These are phyloP conservation scores for Sorghum bicolor DNA, from an alignment of 176 grass and related monocot genomes.

Conservation along the genomic window Sorghum_bicolor_NCBIv3 NC_012872.2:64034501-64035000, in stretches of 20 bases:
- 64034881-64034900: conserved; percentile 2
- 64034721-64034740: conserved; percentile 18
- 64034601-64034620: neutral
- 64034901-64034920: neutral
- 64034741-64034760: conserved; percentile 5
- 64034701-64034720: neutral
- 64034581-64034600: neutral
- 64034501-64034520: neutral
- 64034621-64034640: neutral
- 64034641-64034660: conserved; percentile 4
- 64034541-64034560: conserved; percentile 15
- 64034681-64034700: neutral
- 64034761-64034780: conserved; percentile 45
- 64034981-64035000: neutral
- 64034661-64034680: neutral
- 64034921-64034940: neutral
- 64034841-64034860: conserved; percentile 52
- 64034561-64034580: neutral
- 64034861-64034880: neutral
- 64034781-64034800: conserved; percentile 97
- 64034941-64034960: neutral
- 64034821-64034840: conserved; percentile 78
- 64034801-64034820: conserved; percentile 92
- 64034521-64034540: neutral
- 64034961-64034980: conserved; percentile 9